A percentile compares a stretch with the other conserved stretches of the same genome.
Conservation (phyloP, 139 green algal species). For the Micractinium sp. region DNA sequence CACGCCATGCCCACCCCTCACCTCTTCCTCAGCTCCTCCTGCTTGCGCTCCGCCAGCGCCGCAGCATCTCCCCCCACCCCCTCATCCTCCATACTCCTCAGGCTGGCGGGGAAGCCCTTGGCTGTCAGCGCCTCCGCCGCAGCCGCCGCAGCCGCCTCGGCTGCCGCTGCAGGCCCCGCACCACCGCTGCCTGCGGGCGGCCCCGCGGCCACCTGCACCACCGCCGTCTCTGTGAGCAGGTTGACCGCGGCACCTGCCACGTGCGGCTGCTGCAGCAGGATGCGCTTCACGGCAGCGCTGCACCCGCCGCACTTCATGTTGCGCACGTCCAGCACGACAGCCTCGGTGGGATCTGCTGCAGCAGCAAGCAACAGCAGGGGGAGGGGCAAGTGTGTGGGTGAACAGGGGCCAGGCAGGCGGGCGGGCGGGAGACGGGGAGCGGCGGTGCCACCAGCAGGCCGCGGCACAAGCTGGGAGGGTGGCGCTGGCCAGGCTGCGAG, state of each 20-base stretch:
- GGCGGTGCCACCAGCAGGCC: too few relatives aligned
- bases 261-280: slow-evolving; percentile 55
- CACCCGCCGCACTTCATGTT: slow-evolving; percentile 84
- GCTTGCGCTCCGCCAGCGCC: slow-evolving; percentile 43
- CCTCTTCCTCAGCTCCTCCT: slow-evolving; percentile 62
- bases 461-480: too few relatives aligned
- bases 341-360: background rate
- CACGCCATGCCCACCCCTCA: background rate
- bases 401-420: too few relatives aligned
- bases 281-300: slow-evolving; percentile 70
- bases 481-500: too few relatives aligned
- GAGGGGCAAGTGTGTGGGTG: background rate
- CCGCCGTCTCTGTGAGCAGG: slow-evolving; percentile 76
- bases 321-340: slow-evolving; percentile 68
- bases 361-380: background rate
- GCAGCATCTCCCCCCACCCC: slow-evolving; percentile 47
- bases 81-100: slow-evolving; percentile 43
- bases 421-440: too few relatives aligned
- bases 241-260: slow-evolving; percentile 71
- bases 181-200: background rate
- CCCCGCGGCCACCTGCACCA: slow-evolving; percentile 47
- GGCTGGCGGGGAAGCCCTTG: slow-evolving; percentile 78
- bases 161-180: background rate
- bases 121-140: slow-evolving; percentile 54
- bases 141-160: background rate